Base-by-base conservation (phyloP, 148 eudicot genomes). In the Vaccinium corymbosum region DNA sequence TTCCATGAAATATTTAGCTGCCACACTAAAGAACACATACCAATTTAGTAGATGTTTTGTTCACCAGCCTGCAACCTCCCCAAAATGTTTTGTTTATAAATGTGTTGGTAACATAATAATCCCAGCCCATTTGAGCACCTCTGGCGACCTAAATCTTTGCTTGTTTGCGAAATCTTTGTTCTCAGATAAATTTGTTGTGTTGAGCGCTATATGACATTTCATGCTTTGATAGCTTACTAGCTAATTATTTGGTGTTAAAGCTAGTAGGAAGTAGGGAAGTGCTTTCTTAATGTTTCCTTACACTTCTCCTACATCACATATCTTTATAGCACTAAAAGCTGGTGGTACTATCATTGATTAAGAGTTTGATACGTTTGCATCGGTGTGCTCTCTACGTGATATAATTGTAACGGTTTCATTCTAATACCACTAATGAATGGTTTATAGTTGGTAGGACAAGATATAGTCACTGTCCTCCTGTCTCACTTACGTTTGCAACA, bases 231-330 rank as follows among this genome's bases (percentile, higher is more conserved):
- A 2, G 25, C 22, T 74, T 73, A 19, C 22, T 38, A 16, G 8
- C 78, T 74, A 46, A 74, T 74, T 68, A n/a, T 74, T 74, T 71
- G 22, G 50, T 17, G 9, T 74, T 9, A 74, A 27, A 74, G 52
- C 25, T 46, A 42, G 78, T 74, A 42, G 78, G 52, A 74, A 35
- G 38, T 35, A 35, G 38, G 38, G 38, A 46, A 46, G 25, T 2
- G 38, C 38, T 35, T 35, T 2, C 38, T 35, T 35, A 35, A 35
- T 46, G 78, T 74, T 76, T 10, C 51, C 22, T 76, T 42, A 49
- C 55, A 76, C 79, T 49, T 48, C 32, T 10, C 27, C 56, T 49
- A 76, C 56, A 49, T 76, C 17, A 49, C 42, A 35, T 35, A 22
- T 52, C 19, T 78, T 52, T 78, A 19, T 52, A 6, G 6, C 80